A percentile compares a stretch with the other conserved stretches of the same genome.
Conservation (phyloP, 2,329 filamentous ascomycete genomes). For the Akanthomyces dipterigenus region DNA sequence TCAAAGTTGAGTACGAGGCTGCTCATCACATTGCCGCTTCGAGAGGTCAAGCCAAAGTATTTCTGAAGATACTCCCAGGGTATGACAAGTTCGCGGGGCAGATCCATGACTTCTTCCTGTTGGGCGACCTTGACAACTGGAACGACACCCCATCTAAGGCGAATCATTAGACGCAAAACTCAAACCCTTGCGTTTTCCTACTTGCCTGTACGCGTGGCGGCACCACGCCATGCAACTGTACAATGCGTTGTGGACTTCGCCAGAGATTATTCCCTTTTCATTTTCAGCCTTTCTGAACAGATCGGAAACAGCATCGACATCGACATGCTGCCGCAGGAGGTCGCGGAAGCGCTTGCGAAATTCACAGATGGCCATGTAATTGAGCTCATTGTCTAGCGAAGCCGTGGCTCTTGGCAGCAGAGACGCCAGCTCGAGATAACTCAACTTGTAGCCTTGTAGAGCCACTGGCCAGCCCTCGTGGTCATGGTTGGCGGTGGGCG, state of each 20-base stretch:
- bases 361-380: slow-evolving; percentile 15
- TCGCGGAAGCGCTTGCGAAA: slow-evolving; percentile 18
- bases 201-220: slow-evolving; percentile 24
- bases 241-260: background rate
- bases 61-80: slow-evolving; percentile 26
- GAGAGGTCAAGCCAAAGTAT: slow-evolving; percentile 24
- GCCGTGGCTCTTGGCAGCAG: slow-evolving; percentile 17
- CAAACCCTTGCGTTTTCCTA: background rate
- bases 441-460: slow-evolving; percentile 24
- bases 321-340: slow-evolving; percentile 19
- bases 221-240: slow-evolving; percentile 16
- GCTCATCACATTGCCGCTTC: slow-evolving; percentile 26
- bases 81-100: slow-evolving; percentile 23
- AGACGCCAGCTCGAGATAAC: slow-evolving; percentile 23
- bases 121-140: slow-evolving; percentile 28
- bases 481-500: background rate
- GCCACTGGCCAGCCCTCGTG: slow-evolving; percentile 19
- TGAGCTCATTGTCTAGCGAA: slow-evolving; percentile 22
- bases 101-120: slow-evolving; percentile 22
- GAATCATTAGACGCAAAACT: background rate
- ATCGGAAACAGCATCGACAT: slow-evolving; percentile 8
- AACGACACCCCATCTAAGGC: slow-evolving; percentile 25
- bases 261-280: background rate
- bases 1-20: slow-evolving; percentile 28
- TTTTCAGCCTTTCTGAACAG: background rate